These are phyloP conservation scores for Sanghuangporus sanghuang DNA, from an alignment of 1,284 basidiomycete genomes.

Conservation along the genomic window DNA sequence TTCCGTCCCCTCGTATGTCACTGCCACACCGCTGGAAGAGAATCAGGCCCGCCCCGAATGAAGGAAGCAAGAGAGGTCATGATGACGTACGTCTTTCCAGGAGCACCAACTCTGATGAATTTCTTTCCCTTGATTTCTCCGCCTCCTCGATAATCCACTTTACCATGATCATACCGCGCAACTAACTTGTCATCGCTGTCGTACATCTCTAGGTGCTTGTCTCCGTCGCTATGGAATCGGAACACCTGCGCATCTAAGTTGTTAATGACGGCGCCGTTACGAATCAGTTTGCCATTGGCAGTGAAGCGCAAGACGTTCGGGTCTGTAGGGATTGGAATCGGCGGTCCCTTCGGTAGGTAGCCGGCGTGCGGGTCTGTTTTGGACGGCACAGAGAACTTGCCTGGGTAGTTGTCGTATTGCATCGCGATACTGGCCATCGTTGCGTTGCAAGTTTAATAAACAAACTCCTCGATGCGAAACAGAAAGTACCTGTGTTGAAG, in stretches of 20 bases:
- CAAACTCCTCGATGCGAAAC: background rate
- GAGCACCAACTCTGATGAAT: background rate
- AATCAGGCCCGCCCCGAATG: background rate
- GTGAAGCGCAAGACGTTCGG: conserved; percentile 8
- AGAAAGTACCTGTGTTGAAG: background rate
- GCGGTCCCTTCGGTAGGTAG: background rate
- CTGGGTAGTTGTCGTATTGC: background rate
- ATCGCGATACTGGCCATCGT: background rate
- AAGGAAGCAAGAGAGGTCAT: background rate
- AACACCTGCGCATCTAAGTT: background rate
- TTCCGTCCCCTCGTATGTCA: conserved; percentile 1
- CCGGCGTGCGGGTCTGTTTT: background rate
- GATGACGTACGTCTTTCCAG: conserved; percentile 9
- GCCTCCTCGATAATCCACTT: background rate
- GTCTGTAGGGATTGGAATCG: background rate
- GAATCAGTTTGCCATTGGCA: background rate
- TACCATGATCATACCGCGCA: background rate
- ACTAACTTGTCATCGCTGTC: background rate
- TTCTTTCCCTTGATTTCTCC: background rate
- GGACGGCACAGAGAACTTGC: background rate
- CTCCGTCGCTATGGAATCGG: background rate
- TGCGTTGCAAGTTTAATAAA: background rate
- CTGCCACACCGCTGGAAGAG: background rate
- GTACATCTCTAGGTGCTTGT: background rate
- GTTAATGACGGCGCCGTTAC: background rate